Evolutionary conservation across 2,329 filamentous ascomycete species (phyloP).

Genomic region (Xylaria multiplex): DNA sequence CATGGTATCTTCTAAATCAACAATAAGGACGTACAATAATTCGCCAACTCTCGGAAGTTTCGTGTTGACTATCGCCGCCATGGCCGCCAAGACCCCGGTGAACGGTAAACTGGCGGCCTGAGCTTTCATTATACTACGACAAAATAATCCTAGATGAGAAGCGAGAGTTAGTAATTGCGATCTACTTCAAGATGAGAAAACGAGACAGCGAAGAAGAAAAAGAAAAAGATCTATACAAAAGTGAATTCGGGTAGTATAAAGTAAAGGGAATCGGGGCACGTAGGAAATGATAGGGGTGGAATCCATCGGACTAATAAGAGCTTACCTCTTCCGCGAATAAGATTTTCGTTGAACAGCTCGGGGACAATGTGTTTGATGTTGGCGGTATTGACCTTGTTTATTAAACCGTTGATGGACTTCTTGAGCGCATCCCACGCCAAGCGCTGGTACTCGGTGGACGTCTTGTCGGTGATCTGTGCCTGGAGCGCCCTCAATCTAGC

Average conservation of each 20-base stretch:
- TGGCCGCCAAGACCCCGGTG: constrained; percentile 94
- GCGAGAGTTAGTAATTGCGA: constrained; percentile 7
- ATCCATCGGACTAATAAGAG: too few relatives aligned
- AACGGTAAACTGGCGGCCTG: constrained; percentile 96
- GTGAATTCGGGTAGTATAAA: not conserved
- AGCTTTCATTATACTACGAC: constrained; percentile 97
- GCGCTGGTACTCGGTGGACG: constrained; percentile 95
- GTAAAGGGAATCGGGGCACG: not conserved
- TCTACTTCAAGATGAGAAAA: not conserved
- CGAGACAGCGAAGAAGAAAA: not conserved
- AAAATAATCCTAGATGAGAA: constrained; percentile 70
- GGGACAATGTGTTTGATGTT: constrained; percentile 99
- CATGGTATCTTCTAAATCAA: constrained; percentile 23
- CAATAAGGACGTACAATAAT: constrained; percentile 62
- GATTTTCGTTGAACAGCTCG: constrained; percentile 93
- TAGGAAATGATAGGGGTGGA: not conserved
- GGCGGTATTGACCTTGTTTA: constrained; percentile 98
- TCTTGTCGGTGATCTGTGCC: constrained; percentile 96
- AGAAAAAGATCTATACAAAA: not conserved
- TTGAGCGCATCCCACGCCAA: constrained; percentile 99
- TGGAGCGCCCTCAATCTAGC: constrained; percentile 90
- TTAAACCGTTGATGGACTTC: constrained; percentile 97
- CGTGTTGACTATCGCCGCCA: constrained; percentile 96
- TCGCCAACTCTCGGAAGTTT: constrained; percentile 96
- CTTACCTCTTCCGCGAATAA: constrained; percentile 83